Conservation (phyloP, 805 yeast genomes). For the Candida quercuum region DNA sequence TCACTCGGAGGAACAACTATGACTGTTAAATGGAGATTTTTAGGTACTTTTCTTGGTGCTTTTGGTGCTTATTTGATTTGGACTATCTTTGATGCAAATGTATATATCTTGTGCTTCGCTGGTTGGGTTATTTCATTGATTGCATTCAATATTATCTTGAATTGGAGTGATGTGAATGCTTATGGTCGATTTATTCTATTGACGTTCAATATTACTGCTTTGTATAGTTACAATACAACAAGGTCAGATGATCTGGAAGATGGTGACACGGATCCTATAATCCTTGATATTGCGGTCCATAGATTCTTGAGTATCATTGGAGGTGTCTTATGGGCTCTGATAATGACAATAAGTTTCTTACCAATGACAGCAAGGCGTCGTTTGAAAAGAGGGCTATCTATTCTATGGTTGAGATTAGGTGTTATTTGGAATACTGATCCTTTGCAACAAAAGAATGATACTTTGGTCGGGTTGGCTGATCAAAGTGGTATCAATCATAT, state of each 20-base stretch:
- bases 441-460: slow-evolving; percentile 33
- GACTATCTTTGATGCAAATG: slow-evolving; percentile 52
- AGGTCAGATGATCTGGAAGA: slow-evolving; percentile 51
- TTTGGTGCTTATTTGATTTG: slow-evolving; percentile 53
- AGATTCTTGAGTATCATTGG: slow-evolving; percentile 65
- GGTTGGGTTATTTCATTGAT: slow-evolving; percentile 34
- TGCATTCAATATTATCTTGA: slow-evolving; percentile 51
- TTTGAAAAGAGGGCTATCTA: slow-evolving; percentile 56
- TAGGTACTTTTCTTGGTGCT: slow-evolving; percentile 77
- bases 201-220: slow-evolving; percentile 73
- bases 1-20: slow-evolving; percentile 80
- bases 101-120: slow-evolving; percentile 43
- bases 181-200: slow-evolving; percentile 67
- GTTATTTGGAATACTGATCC: slow-evolving; percentile 78
- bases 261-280: slow-evolving; percentile 65
- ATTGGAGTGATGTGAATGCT: slow-evolving; percentile 56
- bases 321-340: slow-evolving; percentile 75
- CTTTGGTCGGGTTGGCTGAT: slow-evolving; percentile 21
- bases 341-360: slow-evolving; percentile 57
- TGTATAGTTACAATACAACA: slow-evolving; percentile 67
- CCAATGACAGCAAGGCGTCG: slow-evolving; percentile 76
- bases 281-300: slow-evolving; percentile 72
- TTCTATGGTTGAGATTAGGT: slow-evolving; percentile 77
- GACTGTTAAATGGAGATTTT: slow-evolving; percentile 67
- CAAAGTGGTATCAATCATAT: slow-evolving; percentile 43